Evolutionary conservation across 805 yeast genomes (phyloP), one percentile per base, ranked within the genome.

Genomic region (Phaffomyces opuntiae): DNA sequence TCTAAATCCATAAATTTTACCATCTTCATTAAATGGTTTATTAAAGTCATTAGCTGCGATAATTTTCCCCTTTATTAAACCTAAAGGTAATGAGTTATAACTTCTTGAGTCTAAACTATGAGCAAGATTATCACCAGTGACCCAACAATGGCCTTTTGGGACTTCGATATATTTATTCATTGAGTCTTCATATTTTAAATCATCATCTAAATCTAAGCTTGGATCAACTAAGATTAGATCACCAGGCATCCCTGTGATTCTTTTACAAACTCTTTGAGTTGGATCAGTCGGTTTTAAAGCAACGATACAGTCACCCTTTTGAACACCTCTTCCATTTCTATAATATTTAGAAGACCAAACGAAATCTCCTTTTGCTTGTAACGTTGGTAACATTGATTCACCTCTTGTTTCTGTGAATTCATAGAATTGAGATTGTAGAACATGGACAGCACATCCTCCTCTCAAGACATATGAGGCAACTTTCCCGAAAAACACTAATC

Each of bases 201-300:
- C 48, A 37, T 53, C 53, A 21, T 57, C 55, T 11, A 59, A 58
- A 29, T 52, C 44, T 47, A 75, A 70, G 38, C 88, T 77, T 12
- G 97, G 97, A 60, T 93, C 97, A 3, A 86, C 72, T 44, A 83
- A 62, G 4, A 93, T 77, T 16, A 81, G 59, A 67, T 91, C 98
- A 1, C 98, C 98, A 0, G 97, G 95, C 95, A 91, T 83, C 0
- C 98, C 99, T 0, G 96, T 83, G 21, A 93, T 81, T 46, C 99
- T 72, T 58, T 93, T 93, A 59, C 99, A 93, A 3, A 93, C 95
- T 46, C 95, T 69, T 56, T 81, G 86, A 17, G 74, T 72, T 0
- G 96, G 95, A 52, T 85, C 90, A 2, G 95, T 86, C 1, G 99
- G 99, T 61, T 93, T 93, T 29, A 77, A 66, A 3, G 95, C 90